phyloP scores from a whole-genome alignment of 1,284 basidiomycete species.

The Leccinum huronense region DNA sequence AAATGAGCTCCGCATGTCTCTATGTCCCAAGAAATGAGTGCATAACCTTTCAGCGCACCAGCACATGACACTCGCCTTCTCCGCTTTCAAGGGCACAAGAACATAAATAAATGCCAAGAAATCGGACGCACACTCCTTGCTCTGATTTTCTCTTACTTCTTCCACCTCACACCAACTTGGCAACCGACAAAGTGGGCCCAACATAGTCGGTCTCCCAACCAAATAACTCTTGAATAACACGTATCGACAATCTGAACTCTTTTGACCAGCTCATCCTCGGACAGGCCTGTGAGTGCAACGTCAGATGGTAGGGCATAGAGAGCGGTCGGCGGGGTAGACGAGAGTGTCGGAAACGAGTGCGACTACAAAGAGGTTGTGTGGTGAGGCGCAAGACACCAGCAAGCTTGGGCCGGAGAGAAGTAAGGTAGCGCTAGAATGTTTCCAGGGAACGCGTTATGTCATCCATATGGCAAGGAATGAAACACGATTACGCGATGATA shows the following conservation, averaged over 20 bases:
- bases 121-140: slow-evolving; percentile 64
- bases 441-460: slow-evolving; percentile 64
- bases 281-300: slow-evolving; percentile 64
- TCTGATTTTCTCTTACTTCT: slow-evolving; percentile 83
- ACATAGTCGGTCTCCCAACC: slow-evolving; percentile 75
- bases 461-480: slow-evolving; percentile 39
- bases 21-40: slow-evolving; percentile 34
- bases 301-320: slow-evolving; percentile 71
- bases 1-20: slow-evolving; percentile 90
- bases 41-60: background rate
- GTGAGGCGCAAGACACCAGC: slow-evolving; percentile 70
- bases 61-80: background rate
- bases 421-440: slow-evolving; percentile 70
- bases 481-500: slow-evolving; percentile 5
- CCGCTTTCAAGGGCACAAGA: background rate
- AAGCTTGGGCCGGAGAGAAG: slow-evolving; percentile 84
- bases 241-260: slow-evolving; percentile 93
- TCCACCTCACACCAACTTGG: slow-evolving; percentile 98
- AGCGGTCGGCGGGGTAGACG: slow-evolving; percentile 66
- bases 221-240: slow-evolving; percentile 94
- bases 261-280: slow-evolving; percentile 77
- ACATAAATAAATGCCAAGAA: background rate
- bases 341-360: slow-evolving; percentile 61
- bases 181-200: slow-evolving; percentile 87
- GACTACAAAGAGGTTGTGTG: slow-evolving; percentile 70